Evolutionary conservation across 2,329 filamentous ascomycete genomes (phyloP).

Genomic region (Ophiostoma piceae): DNA sequence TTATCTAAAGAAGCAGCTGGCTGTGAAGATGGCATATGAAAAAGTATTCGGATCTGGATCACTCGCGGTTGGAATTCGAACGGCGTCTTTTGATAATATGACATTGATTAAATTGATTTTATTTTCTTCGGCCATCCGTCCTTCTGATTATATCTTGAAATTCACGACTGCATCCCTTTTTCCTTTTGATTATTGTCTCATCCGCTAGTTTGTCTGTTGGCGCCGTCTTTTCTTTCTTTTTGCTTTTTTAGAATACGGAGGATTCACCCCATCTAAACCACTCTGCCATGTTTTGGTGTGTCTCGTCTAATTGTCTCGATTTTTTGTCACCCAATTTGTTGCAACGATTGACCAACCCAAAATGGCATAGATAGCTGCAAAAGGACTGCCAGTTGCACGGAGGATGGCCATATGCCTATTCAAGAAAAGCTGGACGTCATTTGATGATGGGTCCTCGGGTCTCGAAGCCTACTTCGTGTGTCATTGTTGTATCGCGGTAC

Average conservation of each 20-base stretch:
- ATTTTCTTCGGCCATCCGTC: not conserved
- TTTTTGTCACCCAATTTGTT: not conserved
- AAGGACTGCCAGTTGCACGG: not conserved
- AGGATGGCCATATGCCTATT: not conserved
- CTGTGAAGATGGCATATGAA: not conserved
- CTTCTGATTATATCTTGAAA: not conserved
- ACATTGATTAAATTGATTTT: not conserved
- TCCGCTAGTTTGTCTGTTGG: slow-evolving; percentile 5
- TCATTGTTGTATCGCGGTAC: too few species aligned
- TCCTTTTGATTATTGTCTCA: not conserved
- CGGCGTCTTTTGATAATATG: not conserved
- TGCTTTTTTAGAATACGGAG: not conserved
- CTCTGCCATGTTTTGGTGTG: not conserved
- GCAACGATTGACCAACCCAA: not conserved
- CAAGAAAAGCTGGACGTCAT: not conserved
- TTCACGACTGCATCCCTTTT: not conserved
- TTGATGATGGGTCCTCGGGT: not conserved
- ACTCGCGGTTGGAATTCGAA: not conserved
- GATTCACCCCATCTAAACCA: not conserved
- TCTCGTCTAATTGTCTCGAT: slow-evolving; percentile 9
- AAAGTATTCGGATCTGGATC: not conserved
- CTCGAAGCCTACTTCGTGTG: too few species aligned
- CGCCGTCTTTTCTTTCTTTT: slow-evolving; percentile 6
- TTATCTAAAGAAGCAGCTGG: not conserved
- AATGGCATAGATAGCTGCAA: slow-evolving; percentile 7